Evolutionary conservation across 495 filamentous ascomycete genomes (phyloP).

Genomic region (Neurospora sp.): DNA sequence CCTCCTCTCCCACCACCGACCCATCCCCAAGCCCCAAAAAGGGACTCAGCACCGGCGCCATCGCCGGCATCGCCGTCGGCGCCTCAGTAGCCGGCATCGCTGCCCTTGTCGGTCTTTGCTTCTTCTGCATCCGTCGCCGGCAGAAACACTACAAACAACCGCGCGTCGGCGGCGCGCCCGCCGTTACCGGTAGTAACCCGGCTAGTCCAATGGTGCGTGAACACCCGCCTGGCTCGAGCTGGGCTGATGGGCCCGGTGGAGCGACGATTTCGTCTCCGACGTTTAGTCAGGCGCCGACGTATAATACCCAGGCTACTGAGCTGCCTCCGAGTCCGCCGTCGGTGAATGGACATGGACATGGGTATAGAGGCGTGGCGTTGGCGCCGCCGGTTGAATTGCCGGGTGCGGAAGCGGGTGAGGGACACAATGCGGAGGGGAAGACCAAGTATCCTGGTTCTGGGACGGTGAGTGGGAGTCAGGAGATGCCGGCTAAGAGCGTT

Average conservation of each 20-base stretch:
- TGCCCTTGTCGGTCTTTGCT: neutral
- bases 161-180: neutral
- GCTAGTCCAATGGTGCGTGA: neutral
- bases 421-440: neutral
- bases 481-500: neutral
- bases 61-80: slow-evolving; percentile 11
- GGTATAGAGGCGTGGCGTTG: neutral
- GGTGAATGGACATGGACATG: neutral
- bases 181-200: neutral
- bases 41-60: slow-evolving; percentile 5
- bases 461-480: neutral
- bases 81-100: neutral
- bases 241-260: neutral
- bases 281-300: neutral
- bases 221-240: neutral
- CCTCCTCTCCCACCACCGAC: neutral
- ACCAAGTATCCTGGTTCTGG: neutral
- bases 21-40: neutral
- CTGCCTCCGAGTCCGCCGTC: neutral
- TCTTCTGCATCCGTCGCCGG: slow-evolving; percentile 5
- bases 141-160: slow-evolving; percentile 7
- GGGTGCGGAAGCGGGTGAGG: neutral
- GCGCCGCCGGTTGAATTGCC: slow-evolving; percentile 6
- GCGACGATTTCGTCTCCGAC: neutral
- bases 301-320: neutral